Percentiles rank a stretch among this genome's conserved stretches.
Conservation (phyloP, 2,329 filamentous ascomycete species). For the Fusarium decemcellulare region DNA sequence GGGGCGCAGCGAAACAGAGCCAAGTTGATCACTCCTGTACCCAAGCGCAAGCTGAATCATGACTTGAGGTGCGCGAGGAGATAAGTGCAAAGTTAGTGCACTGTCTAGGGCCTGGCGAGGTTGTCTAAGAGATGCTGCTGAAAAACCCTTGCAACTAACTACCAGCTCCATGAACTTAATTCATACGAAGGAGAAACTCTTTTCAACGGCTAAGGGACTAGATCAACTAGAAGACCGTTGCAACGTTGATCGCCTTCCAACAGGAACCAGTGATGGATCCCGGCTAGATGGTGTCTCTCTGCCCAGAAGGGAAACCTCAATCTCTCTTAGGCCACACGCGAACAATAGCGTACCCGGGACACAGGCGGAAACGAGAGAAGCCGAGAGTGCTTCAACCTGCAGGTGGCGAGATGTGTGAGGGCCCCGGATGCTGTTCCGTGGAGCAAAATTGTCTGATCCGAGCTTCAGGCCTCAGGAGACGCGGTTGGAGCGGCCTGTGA, state of each 20-base stretch:
- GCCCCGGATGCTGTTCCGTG: neutral
- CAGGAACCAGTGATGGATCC: neutral
- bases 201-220: neutral
- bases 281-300: neutral
- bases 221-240: neutral
- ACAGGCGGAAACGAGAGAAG: neutral
- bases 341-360: neutral
- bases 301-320: neutral
- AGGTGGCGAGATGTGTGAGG: neutral
- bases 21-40: neutral
- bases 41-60: constrained; percentile 9
- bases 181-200: constrained; percentile 7
- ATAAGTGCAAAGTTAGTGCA: neutral
- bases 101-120: neutral
- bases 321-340: neutral
- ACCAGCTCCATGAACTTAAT: constrained; percentile 9
- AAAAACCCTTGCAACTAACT: constrained; percentile 3
- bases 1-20: neutral
- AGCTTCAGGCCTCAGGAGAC: neutral
- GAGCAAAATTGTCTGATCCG: neutral
- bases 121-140: neutral
- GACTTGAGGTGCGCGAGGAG: neutral
- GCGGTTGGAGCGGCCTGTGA: neutral
- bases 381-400: neutral
- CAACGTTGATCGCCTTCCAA: neutral